Evolutionary conservation across 2,329 filamentous ascomycete genomes (phyloP).

Genomic region (Aureobasidium sp.): DNA sequence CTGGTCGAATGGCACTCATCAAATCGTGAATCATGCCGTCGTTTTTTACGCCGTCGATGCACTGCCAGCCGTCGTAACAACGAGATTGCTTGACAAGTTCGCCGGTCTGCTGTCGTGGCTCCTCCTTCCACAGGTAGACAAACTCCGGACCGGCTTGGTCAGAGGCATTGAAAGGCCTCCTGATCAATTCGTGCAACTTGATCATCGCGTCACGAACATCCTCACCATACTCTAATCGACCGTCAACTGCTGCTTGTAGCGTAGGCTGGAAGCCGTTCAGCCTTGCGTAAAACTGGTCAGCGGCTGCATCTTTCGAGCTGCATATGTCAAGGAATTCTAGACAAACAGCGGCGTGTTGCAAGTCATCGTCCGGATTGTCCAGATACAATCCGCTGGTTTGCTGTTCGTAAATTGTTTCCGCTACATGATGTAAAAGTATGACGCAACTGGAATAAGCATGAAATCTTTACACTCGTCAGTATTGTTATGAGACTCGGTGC

Average conservation of each 20-base stretch:
- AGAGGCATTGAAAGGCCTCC: neutral
- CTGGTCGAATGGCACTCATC: neutral
- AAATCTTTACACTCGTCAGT: slow-evolving; percentile 2
- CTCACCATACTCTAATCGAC: neutral
- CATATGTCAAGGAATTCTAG: slow-evolving; percentile 4
- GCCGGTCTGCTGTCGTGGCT: neutral
- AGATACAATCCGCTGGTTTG: neutral
- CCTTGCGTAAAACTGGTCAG: neutral
- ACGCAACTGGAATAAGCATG: slow-evolving; percentile 15
- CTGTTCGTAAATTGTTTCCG: neutral
- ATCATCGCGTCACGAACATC: neutral
- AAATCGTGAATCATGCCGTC: slow-evolving; percentile 11
- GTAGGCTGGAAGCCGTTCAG: neutral
- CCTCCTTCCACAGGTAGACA: neutral
- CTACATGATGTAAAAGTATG: neutral
- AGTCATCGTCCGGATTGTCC: neutral
- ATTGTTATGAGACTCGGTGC: neutral
- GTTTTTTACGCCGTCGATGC: slow-evolving; percentile 8
- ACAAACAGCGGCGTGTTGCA: neutral
- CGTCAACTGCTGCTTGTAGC: neutral
- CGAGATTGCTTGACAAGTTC: neutral
- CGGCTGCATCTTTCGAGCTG: neutral
- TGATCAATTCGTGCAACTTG: neutral
- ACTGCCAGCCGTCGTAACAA: neutral
- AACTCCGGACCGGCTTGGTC: neutral